Base-by-base conservation (phyloP, 768 basidiomycete species). In the Pleurotus platypus region DNA sequence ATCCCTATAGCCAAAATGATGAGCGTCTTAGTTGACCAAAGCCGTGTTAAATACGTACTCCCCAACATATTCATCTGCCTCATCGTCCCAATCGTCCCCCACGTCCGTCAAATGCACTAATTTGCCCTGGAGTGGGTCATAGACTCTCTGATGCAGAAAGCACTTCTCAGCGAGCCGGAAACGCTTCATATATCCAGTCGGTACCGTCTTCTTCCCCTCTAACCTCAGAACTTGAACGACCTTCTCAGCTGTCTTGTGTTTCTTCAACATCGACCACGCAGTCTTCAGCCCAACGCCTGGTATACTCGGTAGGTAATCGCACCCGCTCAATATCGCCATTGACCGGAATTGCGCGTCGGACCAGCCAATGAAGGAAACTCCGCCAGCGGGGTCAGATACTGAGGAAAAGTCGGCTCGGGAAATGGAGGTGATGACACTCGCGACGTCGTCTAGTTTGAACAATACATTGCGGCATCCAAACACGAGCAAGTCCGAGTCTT, bases 401-500 rank as follows among this genome's bases (percentile, higher is more conserved):
- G 79, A 78, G 8, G 79, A 86, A 66, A 93, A 92, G 67, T 90
- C 83, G 40, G 73, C 71, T 27, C 87, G 82, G 13, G 81, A 82
- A 62, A 93, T 86, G 50, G 78, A 82, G 11, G 81, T 76, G 60
- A 89, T 82, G n/a, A 85, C 86, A 55, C 72, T 78, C 35, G 82
- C 78, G 56, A 80, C 77, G 2, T 77, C 66, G 70, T 98, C 95
- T 26, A 98, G 78, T 71, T 98, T 98, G 80, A 92, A 93, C n/a
- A 97, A 81, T 9, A 97, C 94, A 54, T 82, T 87, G 62, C 81
- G 81, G 72, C 94, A 96, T n/a, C 96, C 97, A 66, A 97, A 98
- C 48, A 99, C 95, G 58, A 98, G 86, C 26, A 99, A 78, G 70
- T 99, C 97, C 0, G 95, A 98, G 72, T 98, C 97, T 72, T 99